Base-by-base conservation (phyloP, 2,329 filamentous ascomycete species). In the Diaporthe sp. region DNA sequence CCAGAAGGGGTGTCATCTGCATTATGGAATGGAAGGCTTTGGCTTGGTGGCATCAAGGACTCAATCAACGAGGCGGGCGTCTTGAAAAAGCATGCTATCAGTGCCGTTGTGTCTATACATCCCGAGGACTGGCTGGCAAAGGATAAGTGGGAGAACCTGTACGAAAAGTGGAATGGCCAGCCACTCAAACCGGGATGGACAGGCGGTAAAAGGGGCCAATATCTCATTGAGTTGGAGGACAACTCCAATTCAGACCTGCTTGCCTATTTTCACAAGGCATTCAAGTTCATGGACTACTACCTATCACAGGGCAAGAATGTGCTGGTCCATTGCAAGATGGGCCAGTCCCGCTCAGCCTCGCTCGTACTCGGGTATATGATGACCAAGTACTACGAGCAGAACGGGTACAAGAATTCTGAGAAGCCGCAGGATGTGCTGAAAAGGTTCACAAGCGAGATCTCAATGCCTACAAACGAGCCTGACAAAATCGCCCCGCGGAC, bases 251-350 rank as follows among this genome's bases (percentile, higher is more conserved):
- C 46, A 22, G n/a, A 55, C 28, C 34, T 69, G 15, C 22, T 25
- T 53, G 13, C 8, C 1, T 4, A 55, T 4, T 55, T 69, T 4
- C 4, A 6, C 4, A 42, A 8, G 15, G 65, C 65, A 1, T 55
- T 69, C 6, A 1, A 13, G 2, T 69, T 69, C 4, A 69, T 55
- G 49, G n/a, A 69, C 15, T 2, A 22, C 22, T 31, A 28, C 34
- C 49, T 69, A 4, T 39, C 15, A 19, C 19, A 5, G 3, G 49
- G 49, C 1, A 22, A 42, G n/a, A 69, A 55, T 8, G 65, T 55
- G 7, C 22, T 69, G 9, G 65, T 69, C 13, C 65, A 69, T 31
- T 69, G 65, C 49, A 69, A 69, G 65, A 69, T 69, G 65, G 65
- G 65, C n/a, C 65, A 69, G 49, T 69, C 65, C 37, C 65, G 65